Evolutionary conservation across 2,329 filamentous ascomycete species (phyloP).

Genomic region (Ophiostoma sp.): DNA sequence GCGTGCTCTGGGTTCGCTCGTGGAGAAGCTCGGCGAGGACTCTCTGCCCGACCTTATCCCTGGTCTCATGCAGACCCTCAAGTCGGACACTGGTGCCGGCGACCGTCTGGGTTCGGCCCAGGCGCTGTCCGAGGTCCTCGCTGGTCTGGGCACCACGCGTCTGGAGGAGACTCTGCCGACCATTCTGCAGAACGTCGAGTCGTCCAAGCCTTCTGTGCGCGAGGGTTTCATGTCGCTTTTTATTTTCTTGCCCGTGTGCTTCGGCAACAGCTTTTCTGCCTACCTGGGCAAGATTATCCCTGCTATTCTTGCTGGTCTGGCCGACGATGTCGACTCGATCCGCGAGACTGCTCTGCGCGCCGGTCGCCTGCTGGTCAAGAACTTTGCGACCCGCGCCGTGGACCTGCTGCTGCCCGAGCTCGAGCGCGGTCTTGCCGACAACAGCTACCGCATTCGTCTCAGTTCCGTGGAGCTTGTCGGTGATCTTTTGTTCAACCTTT

Average conservation of each 20-base stretch:
- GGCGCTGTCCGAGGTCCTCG: constrained; percentile 91
- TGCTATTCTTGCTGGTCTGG: constrained; percentile 86
- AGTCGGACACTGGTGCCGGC: constrained; percentile 92
- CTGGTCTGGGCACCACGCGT: constrained; percentile 84
- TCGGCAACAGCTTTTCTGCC: constrained; percentile 95
- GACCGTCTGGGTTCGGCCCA: constrained; percentile 95
- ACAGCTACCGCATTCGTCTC: constrained; percentile 94
- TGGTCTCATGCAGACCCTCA: constrained; percentile 94
- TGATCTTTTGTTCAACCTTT: constrained; percentile 95
- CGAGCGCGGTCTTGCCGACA: constrained; percentile 92
- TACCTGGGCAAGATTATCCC: constrained; percentile 95
- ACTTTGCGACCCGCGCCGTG: constrained; percentile 91
- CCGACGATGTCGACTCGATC: constrained; percentile 93
- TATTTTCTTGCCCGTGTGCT: constrained; percentile 97
- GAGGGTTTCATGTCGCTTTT: constrained; percentile 99
- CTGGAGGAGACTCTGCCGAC: constrained; percentile 94
- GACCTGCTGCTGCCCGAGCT: constrained; percentile 91
- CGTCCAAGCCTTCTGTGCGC: constrained; percentile 79
- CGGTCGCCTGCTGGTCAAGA: constrained; percentile 92
- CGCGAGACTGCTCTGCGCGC: constrained; percentile 93
- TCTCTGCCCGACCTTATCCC: constrained; percentile 95
- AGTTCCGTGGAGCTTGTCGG: constrained; percentile 97
- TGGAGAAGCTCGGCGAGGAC: constrained; percentile 97
- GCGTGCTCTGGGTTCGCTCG: constrained; percentile 89
- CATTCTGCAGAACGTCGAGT: constrained; percentile 92